These are phyloP conservation scores for Argentina anserina DNA, from an alignment of 306 rosid genomes.

Conservation along the genomic window DNA sequence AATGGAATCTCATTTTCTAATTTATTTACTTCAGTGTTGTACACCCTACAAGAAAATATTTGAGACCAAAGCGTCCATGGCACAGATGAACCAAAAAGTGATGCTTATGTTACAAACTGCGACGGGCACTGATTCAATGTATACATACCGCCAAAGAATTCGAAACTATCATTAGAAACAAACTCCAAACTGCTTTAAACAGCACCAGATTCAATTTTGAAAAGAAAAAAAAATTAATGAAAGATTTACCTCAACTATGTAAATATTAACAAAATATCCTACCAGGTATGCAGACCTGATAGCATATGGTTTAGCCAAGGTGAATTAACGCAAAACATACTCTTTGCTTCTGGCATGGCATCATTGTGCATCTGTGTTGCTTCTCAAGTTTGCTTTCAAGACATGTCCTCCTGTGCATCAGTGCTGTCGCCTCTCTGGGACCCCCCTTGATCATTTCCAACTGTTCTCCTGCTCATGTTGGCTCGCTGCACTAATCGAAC, in stretches of 20 bases:
- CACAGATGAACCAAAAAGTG: neutral
- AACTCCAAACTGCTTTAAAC: conserved; percentile 1
- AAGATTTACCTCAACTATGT: conserved; percentile 27
- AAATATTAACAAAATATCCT: conserved; percentile 34
- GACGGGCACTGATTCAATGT: neutral
- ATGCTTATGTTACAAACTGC: neutral
- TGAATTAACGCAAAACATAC: conserved; percentile 20
- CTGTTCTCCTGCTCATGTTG: conserved; percentile 94
- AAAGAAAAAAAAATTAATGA: conserved; percentile 23
- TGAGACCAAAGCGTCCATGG: neutral
- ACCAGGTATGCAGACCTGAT: conserved; percentile 21
- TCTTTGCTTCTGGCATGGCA: conserved; percentile 16
- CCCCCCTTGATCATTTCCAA: conserved; percentile 72
- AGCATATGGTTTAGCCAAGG: conserved; percentile 16
- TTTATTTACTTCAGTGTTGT: conserved; percentile 12
- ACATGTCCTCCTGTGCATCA: conserved; percentile 41
- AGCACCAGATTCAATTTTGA: conserved; percentile 30
- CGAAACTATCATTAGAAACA: neutral
- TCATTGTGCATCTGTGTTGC: neutral
- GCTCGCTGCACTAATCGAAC: conserved; percentile 92
- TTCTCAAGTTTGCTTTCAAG: conserved; percentile 23
- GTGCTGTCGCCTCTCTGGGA: conserved; percentile 45
- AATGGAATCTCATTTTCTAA: neutral
- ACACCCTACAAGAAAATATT: conserved; percentile 9
- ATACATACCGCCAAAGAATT: neutral